A percentile compares a stretch with the other conserved stretches of the same genome.
Evolutionary conservation across 1,284 basidiomycete genomes (phyloP).

Genomic region (Microbotryum silenes-acaulis): DNA sequence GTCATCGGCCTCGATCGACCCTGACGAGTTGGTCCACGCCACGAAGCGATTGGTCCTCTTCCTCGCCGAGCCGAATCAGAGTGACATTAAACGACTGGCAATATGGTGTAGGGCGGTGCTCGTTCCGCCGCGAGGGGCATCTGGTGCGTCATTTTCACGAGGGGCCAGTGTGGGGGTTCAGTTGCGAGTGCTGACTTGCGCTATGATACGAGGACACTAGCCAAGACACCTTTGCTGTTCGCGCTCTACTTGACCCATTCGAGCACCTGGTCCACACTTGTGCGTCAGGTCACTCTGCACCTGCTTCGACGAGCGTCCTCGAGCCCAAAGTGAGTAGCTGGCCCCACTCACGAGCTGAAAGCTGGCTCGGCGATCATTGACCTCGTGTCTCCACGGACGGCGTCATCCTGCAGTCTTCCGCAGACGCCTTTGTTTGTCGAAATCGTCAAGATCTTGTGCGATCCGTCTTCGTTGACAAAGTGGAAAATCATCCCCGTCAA

Average conservation of each 20-base stretch:
- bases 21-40: constrained; percentile 10
- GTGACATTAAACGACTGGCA: constrained; percentile 42
- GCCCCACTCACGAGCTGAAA: no score
- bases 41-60: constrained; percentile 27
- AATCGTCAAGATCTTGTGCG: constrained; percentile 29
- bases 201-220: neutral
- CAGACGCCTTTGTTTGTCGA: constrained; percentile 34
- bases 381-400: neutral
- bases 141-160: neutral
- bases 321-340: constrained; percentile 41
- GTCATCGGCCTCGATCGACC: neutral
- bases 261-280: constrained; percentile 38
- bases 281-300: constrained; percentile 32
- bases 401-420: neutral
- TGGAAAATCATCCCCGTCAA: neutral
- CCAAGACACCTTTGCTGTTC: constrained; percentile 22
- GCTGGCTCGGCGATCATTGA: neutral
- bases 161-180: constrained; percentile 46
- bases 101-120: constrained; percentile 50
- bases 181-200: constrained; percentile 29
- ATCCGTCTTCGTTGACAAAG: constrained; percentile 26
- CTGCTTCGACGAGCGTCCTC: constrained; percentile 43
- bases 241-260: constrained; percentile 3
- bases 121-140: neutral
- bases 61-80: constrained; percentile 17